Evolutionary conservation across 2,329 filamentous ascomycete species (phyloP), one percentile per base, ranked within the genome.

Genomic region (Drechslerella dactyloides): DNA sequence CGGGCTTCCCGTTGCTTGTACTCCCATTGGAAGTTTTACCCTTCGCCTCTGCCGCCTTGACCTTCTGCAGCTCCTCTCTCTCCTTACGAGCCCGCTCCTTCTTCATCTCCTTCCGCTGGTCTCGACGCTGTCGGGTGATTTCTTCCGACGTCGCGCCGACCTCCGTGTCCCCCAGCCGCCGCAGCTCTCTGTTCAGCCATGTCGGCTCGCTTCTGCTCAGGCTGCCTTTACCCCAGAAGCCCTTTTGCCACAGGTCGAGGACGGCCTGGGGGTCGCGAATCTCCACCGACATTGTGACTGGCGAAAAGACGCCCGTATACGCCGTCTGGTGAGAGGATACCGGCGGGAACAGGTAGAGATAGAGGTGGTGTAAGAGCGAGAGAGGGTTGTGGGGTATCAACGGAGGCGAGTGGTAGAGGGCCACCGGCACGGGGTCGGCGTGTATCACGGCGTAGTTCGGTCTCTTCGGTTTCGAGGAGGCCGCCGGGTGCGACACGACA

Each of bases 191-290:
- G 74, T 90, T 90, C 56, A 96, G 80, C 94, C 94, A 99, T 75
- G 88, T 94, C 1, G 93, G 93, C 79, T 99, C 93, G 82, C 93
- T 97, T 76, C 96, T 87, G 81, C 93, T 97, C 68, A 97, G 82
- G 76, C 84, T 93, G 50, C 94, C 94, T 80, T 97, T 97, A 53
- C 96, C 96, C 80, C 93, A 99, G 81, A 99, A 99, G 3, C 94
- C 94, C 81, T 96, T 91, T 80, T 96, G 90, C 94, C 96, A 99
- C 23, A 99, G 81, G 0, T 89, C 91, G 61, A 89, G 85, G 73
- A 96, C 88, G 2, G 91, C 88, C 62, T 84, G 83, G 24, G 87
- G 83, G 78, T 97, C 89, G 17, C 87, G 91, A 64, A 99, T 84
- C 78, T 96, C 91, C 15, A 99, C 85, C 0, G 92, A 94, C 30